Base-by-base conservation (phyloP, 2,329 filamentous ascomycete genomes). In the Apiospora pterosperma region DNA sequence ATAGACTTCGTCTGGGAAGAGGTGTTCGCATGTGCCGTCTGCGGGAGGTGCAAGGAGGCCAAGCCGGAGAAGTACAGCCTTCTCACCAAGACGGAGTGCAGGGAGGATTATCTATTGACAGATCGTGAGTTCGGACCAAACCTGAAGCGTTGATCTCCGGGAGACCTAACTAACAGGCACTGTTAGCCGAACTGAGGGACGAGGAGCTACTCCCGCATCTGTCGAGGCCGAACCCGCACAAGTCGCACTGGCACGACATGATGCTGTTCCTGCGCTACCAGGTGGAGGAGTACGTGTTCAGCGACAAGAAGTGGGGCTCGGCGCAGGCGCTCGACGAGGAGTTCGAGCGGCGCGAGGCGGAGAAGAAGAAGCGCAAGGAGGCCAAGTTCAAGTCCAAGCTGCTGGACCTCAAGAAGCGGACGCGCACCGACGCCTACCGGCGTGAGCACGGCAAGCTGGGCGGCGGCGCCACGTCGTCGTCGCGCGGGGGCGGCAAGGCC, bases 231-330 rank as follows among this genome's bases (percentile, higher is more conserved):
- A 99, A 99, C 72, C 96, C 96, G 0, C 96, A 97, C 79, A 97
- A 97, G 76, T 89, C 91, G 0, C 93, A 94, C 65, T 99, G 93
- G 92, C 93, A 97, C 77, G 93, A 97, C 81, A 99, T 99, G 96
- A 97, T 97, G 90, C 85, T 99, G 2, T 99, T 96, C 75, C 83
- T 99, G 25, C 90, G 96, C 0, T 96, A 88, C 66, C 96, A 99
- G 75, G 92, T 99, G 2, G 96, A 99, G 75, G 93, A 93, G 64
- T 97, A 97, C 74, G 96, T 95, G 0, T 90, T 98, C 71, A 88
- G 81, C 0, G 48, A 55, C 28, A 88, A 88, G 69, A 97, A 97
- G 80, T 99, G 96, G 96, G 96, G 96, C 0, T 93, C 90, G 0
- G 79, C 92, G 0, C 93, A 96, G 73, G 91, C 90, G 0, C 80